These are phyloP conservation scores for Chloropicon primus DNA, from an alignment of 139 green algal species.

Conservation along the genomic window DNA sequence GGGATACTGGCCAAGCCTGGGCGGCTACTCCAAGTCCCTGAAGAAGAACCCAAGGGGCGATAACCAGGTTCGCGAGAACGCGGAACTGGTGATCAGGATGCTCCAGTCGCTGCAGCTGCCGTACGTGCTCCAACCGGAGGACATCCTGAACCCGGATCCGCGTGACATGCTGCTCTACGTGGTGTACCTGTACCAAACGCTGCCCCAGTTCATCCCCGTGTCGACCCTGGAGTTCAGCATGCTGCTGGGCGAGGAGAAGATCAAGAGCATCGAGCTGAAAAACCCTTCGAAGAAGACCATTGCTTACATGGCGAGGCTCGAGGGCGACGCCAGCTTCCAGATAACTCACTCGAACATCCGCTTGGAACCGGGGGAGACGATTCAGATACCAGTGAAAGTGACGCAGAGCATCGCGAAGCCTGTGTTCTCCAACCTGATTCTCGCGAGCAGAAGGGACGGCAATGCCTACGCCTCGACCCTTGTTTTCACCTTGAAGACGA, in stretches of 20 bases:
- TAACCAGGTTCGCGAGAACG: slow-evolving; percentile 24
- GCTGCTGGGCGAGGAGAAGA: slow-evolving; percentile 40
- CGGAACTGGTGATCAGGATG: slow-evolving; percentile 32
- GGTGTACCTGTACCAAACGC: slow-evolving; percentile 46
- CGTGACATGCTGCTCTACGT: slow-evolving; percentile 39
- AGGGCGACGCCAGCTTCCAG: slow-evolving; percentile 48
- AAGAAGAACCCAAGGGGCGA: background rate
- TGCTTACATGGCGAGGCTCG: slow-evolving; percentile 44
- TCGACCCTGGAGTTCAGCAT: slow-evolving; percentile 41
- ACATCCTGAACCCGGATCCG: slow-evolving; percentile 28
- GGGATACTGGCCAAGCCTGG: slow-evolving; percentile 41
- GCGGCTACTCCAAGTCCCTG: background rate
- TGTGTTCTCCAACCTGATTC: slow-evolving; percentile 24
- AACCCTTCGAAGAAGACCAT: slow-evolving; percentile 49
- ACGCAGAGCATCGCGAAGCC: slow-evolving; percentile 26
- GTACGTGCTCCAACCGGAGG: slow-evolving; percentile 15
- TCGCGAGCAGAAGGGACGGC: slow-evolving; percentile 26
- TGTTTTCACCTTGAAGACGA: slow-evolving; percentile 43
- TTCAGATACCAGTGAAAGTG: slow-evolving; percentile 21
- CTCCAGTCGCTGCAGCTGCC: slow-evolving; percentile 16
- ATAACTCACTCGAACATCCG: slow-evolving; percentile 31
- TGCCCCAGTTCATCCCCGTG: slow-evolving; percentile 51
- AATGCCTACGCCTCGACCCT: slow-evolving; percentile 39
- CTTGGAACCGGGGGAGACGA: slow-evolving; percentile 36
- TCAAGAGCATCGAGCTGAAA: slow-evolving; percentile 48